These are phyloP conservation scores for Starmerella apis DNA, from an alignment of 805 yeast genomes.

Conservation along the genomic window DNA sequence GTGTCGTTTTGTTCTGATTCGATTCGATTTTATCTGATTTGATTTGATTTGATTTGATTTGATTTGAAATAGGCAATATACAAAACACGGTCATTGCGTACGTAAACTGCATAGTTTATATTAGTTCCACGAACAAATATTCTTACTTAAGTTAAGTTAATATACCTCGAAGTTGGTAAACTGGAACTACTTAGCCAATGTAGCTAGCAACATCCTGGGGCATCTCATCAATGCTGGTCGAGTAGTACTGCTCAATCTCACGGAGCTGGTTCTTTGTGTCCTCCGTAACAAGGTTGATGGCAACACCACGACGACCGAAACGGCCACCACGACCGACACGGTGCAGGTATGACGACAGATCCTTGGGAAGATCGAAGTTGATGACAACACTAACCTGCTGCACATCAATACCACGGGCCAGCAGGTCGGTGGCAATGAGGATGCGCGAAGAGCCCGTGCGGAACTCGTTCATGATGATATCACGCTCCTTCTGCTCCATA, in stretches of 20 bases:
- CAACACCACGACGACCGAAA: slow-evolving; percentile 97
- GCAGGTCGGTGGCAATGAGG: slow-evolving; percentile 83
- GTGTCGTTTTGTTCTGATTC: too few relatives aligned
- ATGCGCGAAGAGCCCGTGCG: slow-evolving; percentile 90
- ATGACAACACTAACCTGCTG: slow-evolving; percentile 94
- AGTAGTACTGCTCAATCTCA: slow-evolving; percentile 82
- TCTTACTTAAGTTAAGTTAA: slow-evolving; percentile 2
- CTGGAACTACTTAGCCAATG: slow-evolving; percentile 16
- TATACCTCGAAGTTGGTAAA: neutral
- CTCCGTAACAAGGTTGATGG: slow-evolving; percentile 82
- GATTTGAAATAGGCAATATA: too few relatives aligned
- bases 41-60: too few relatives aligned
- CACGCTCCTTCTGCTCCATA: slow-evolving; percentile 88
- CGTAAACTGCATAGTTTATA: neutral
- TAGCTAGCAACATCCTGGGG: slow-evolving; percentile 45
- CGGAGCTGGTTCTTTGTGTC: slow-evolving; percentile 64
- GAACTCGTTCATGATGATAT: slow-evolving; percentile 89
- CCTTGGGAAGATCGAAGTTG: slow-evolving; percentile 84
- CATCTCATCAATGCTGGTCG: slow-evolving; percentile 85
- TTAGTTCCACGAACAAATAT: neutral
- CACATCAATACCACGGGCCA: slow-evolving; percentile 97
- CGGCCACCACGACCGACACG: slow-evolving; percentile 98
- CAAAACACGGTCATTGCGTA: neutral
- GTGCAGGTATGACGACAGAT: slow-evolving; percentile 89
- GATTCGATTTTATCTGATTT: too few relatives aligned